A percentile compares a stretch with the other conserved stretches of the same genome.
Conservation (phyloP, 345 rosid species). For the Kernera saxatilis region DNA sequence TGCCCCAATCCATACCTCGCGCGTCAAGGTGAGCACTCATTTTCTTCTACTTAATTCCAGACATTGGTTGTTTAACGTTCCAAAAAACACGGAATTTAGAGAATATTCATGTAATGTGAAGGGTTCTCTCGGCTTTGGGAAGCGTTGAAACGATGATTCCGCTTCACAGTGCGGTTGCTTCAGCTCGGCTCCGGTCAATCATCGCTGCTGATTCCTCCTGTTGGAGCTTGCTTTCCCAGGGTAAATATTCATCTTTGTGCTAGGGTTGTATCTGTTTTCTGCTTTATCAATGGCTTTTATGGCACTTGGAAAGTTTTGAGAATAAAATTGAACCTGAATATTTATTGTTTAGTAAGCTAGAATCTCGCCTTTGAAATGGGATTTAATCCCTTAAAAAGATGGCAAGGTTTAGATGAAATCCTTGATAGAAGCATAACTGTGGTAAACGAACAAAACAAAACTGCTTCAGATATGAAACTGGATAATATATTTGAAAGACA, state of each 20-base stretch:
- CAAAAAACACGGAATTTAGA: too few relatives aligned
- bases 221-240: constrained; percentile 93
- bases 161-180: constrained; percentile 74
- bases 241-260: constrained; percentile 20
- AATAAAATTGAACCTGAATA: background rate
- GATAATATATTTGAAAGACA: background rate
- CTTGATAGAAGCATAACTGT: background rate
- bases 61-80: too few relatives aligned
- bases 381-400: background rate
- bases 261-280: background rate
- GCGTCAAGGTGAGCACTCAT: constrained; percentile 34
- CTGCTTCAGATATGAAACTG: background rate
- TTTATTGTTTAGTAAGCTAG: background rate
- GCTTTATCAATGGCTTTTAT: background rate
- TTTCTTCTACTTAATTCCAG: too few relatives aligned
- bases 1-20: constrained; percentile 34
- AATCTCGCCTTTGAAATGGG: background rate
- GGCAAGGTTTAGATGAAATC: background rate
- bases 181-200: constrained; percentile 72
- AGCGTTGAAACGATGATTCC: constrained; percentile 73
- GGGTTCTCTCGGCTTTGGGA: constrained; percentile 61
- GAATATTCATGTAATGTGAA: too few relatives aligned
- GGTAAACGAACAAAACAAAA: background rate
- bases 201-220: constrained; percentile 81
- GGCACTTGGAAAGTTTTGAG: background rate